Conservation (phyloP, 352 stramenopile species). For the Globisporangium irregulare region DNA sequence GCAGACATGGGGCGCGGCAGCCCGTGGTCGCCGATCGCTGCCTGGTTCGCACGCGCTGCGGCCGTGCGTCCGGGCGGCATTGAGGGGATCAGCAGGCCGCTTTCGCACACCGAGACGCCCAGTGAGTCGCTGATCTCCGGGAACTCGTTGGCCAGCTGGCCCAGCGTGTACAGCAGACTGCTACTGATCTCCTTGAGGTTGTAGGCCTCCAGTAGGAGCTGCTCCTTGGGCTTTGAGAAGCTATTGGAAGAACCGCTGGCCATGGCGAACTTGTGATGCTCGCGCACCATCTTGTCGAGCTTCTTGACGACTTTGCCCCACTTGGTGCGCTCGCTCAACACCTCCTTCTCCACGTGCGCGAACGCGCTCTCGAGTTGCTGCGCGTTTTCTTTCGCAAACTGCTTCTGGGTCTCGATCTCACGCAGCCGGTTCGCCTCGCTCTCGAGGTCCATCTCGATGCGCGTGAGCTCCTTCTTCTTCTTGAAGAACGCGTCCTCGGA, state of each 20-base stretch:
- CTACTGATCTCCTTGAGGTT: conserved; percentile 80
- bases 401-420: conserved; percentile 64
- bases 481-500: conserved; percentile 89
- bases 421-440: conserved; percentile 61
- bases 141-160: conserved; percentile 92
- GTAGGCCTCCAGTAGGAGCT: conserved; percentile 78
- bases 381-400: conserved; percentile 64
- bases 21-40: conserved; percentile 20
- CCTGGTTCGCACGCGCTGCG: conserved; percentile 37
- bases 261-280: conserved; percentile 38
- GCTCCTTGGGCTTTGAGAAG: conserved; percentile 61
- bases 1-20: conserved; percentile 58
- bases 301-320: conserved; percentile 72
- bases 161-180: conserved; percentile 89
- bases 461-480: conserved; percentile 93
- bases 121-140: conserved; percentile 90
- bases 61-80: conserved; percentile 67
- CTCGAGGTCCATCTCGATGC: conserved; percentile 83
- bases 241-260: not conserved
- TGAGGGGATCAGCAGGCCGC: conserved; percentile 74
- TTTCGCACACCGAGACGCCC: conserved; percentile 58
- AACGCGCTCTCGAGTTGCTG: conserved; percentile 56
- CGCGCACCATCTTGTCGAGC: conserved; percentile 58
- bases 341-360: conserved; percentile 69
- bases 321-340: conserved; percentile 62